These are phyloP conservation scores for Chlorella sp. DNA, from an alignment of 139 green algal genomes.

Conservation along the genomic window DNA sequence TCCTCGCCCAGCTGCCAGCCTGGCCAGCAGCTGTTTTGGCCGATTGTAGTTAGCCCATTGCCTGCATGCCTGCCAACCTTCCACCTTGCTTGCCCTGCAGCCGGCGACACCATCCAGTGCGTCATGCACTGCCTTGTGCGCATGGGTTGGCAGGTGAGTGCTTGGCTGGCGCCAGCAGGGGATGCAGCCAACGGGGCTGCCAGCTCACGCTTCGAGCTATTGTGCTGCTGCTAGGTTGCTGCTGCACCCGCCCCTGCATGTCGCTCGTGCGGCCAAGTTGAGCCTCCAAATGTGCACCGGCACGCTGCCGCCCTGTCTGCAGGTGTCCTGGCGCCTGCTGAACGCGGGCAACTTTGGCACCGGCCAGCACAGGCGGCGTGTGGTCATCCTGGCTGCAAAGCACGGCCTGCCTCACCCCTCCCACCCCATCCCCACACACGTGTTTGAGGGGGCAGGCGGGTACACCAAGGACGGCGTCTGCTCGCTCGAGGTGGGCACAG, in stretches of 20 bases:
- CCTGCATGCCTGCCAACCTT: neutral
- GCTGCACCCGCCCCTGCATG: too few species aligned
- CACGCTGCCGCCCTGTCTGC: too few species aligned
- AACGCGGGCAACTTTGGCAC: conserved; percentile 12
- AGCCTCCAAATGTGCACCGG: too few species aligned
- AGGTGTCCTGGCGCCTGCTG: neutral
- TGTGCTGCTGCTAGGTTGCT: too few species aligned
- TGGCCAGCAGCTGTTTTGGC: too few species aligned
- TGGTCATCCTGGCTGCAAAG: neutral
- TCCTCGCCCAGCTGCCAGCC: neutral
- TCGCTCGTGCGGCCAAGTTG: too few species aligned
- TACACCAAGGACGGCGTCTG: neutral
- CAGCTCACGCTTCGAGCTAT: too few species aligned
- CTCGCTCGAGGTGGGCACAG: neutral
- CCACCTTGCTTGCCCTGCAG: neutral
- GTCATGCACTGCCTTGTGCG: neutral
- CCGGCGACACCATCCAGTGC: conserved; percentile 7
- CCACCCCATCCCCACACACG: neutral
- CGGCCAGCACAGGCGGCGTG: conserved; percentile 18
- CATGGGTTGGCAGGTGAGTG: neutral
- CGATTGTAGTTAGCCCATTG: too few species aligned
- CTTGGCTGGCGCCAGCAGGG: too few species aligned
- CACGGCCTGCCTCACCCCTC: neutral
- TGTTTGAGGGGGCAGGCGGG: conserved; percentile 1
- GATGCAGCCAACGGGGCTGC: too few species aligned